A percentile compares a stretch with the other conserved stretches of the same genome.
These are phyloP conservation scores for Solanum clarkiae DNA, from an alignment of 257 asterid genomes.

Conservation along the genomic window DNA sequence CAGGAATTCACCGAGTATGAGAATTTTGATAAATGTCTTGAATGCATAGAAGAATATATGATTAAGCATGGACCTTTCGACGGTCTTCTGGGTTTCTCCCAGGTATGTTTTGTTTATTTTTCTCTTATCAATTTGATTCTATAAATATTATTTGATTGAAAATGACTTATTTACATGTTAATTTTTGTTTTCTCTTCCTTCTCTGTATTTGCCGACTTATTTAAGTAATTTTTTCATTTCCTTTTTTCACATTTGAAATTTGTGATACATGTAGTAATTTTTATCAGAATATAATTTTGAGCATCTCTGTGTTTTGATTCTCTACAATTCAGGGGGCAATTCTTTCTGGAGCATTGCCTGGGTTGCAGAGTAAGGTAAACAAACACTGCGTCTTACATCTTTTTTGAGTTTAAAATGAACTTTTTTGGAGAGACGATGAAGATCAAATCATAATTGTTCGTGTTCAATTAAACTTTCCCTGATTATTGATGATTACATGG, in stretches of 20 bases:
- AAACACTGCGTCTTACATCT: background rate
- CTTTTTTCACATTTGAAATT: background rate
- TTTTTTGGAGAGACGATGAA: no score
- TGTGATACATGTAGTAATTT: background rate
- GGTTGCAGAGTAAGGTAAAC: constrained; percentile 65
- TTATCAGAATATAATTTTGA: background rate
- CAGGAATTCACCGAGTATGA: constrained; percentile 68
- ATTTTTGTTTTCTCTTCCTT: background rate
- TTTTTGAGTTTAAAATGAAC: no score
- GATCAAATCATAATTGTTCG: background rate
- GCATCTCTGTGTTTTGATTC: background rate
- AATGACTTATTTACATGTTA: no score
- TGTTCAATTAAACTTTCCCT: background rate
- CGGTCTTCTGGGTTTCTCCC: constrained; percentile 96
- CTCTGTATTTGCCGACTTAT: background rate
- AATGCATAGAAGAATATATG: constrained; percentile 64
- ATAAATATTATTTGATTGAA: no score
- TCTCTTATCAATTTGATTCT: no score
- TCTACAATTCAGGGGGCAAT: constrained; percentile 64
- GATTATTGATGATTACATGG: background rate
- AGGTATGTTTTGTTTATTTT: constrained; percentile 20
- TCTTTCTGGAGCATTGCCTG: constrained; percentile 70
- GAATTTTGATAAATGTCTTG: constrained; percentile 71
- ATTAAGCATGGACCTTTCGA: constrained; percentile 69
- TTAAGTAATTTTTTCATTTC: background rate